These are phyloP conservation scores for Fusarium irregulare DNA, from an alignment of 2,329 filamentous ascomycete genomes.

Conservation along the genomic window DNA sequence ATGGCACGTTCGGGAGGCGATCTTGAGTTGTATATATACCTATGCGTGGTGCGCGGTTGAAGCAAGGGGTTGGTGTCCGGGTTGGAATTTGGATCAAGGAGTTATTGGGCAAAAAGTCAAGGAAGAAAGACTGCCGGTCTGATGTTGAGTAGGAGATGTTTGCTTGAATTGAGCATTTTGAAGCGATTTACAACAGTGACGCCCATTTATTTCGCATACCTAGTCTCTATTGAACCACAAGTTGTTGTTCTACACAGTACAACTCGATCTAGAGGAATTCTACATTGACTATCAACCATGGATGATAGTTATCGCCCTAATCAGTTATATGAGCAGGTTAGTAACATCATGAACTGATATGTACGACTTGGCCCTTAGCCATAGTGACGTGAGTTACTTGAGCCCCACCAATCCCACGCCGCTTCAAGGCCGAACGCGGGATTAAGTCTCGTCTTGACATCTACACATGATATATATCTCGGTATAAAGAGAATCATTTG, in stretches of 20 bases:
- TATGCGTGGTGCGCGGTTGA: slow-evolving; percentile 13
- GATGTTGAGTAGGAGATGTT: slow-evolving; percentile 9
- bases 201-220: not conserved
- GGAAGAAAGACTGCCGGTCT: slow-evolving; percentile 1
- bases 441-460: slow-evolving; percentile 14
- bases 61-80: slow-evolving; percentile 14
- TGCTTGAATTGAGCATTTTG: slow-evolving; percentile 8
- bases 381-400: slow-evolving; percentile 24
- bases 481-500: not conserved
- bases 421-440: slow-evolving; percentile 24
- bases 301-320: not conserved
- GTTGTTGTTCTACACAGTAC: not conserved
- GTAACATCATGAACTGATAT: slow-evolving; percentile 31
- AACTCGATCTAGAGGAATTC: not conserved
- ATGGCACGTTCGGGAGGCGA: slow-evolving; percentile 14
- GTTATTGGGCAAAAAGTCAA: slow-evolving; percentile 27
- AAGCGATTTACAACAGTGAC: slow-evolving; percentile 1
- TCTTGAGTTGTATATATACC: slow-evolving; percentile 33
- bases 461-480: not conserved
- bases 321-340: not conserved
- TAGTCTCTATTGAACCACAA: not conserved
- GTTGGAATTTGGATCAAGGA: slow-evolving; percentile 27
- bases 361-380: not conserved
- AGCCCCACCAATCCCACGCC: slow-evolving; percentile 28
- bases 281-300: not conserved